phyloP scores from a whole-genome alignment of 1,284 basidiomycete species.

The Puccinia hordei region DNA sequence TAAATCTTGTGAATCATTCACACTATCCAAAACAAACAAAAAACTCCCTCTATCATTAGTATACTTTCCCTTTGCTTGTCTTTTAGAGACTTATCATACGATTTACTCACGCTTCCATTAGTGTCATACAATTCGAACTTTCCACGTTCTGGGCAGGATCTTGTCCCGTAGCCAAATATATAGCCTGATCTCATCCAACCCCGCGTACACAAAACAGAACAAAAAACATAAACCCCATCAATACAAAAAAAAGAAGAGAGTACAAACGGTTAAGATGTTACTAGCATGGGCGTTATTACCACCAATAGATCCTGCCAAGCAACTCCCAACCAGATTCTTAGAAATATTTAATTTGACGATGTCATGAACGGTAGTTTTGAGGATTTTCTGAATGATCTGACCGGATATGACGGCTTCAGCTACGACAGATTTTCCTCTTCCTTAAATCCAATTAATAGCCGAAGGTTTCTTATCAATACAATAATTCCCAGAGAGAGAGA shows the following conservation, averaged over 20 bases:
- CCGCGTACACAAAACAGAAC: not conserved
- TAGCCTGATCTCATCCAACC: slow-evolving; percentile 60
- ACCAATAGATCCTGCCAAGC: slow-evolving; percentile 95
- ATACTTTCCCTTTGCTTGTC: too few species aligned
- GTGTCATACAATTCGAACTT: slow-evolving; percentile 95
- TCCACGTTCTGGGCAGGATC: slow-evolving; percentile 99
- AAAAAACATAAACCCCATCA: not conserved
- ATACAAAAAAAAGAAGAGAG: not conserved
- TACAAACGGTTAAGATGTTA: slow-evolving; percentile 82
- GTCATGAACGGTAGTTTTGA: slow-evolving; percentile 92
- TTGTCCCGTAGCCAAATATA: slow-evolving; percentile 95
- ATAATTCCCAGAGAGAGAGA: slow-evolving; percentile 95
- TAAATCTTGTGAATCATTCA: slow-evolving; percentile 85
- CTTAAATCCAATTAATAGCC: slow-evolving; percentile 99
- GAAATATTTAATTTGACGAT: slow-evolving; percentile 90
- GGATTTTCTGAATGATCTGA: slow-evolving; percentile 80
- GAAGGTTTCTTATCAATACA: slow-evolving; percentile 99
- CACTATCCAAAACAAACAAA: slow-evolving; percentile 57
- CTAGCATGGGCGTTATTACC: slow-evolving; percentile 99
- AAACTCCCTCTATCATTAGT: not conserved
- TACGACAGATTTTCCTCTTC: slow-evolving; percentile 94
- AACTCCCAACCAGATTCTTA: slow-evolving; percentile 96
- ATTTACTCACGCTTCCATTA: slow-evolving; percentile 77
- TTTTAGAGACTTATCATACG: too few species aligned
- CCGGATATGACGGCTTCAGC: slow-evolving; percentile 93